Base-by-base conservation (phyloP, 345 rosid genomes). In the Cardamine resedifolia region DNA sequence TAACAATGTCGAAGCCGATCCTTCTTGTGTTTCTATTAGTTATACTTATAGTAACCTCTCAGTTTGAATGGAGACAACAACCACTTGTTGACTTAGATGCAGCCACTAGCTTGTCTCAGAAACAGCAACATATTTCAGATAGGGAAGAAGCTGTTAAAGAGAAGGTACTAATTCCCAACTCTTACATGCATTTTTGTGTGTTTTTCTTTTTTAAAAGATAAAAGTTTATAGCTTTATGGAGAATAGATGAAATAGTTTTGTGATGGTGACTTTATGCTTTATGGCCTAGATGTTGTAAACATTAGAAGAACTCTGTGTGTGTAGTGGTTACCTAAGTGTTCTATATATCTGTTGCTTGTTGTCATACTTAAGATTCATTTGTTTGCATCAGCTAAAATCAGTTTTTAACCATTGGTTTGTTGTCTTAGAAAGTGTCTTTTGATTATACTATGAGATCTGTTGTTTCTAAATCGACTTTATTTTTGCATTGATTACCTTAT, bases 11-110 rank as follows among this genome's bases (percentile, higher is more conserved):
- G 45, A 88, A 90, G 74, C 92, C 91, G 14, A 78, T 88, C 82
- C 21, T 92, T 38, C 89, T 92, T 0, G 96, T 86, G 24, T 90
- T 81, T 79, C 74, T 92, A 27, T 74, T 90, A 56, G 68, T 92
- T 26, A 61, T 87, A 76, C 88, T 90, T 58, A 84, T 92, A 36
- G 86, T 92, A 21, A 90, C 98, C 57, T 92, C 96, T 59, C 98
- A 90, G 72, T 92, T 92, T 64, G 98, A 92, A 80, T 92, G 98
- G 98, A 87, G 89, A 53, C 96, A 90, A 79, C 92, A 79, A n/a
- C 92, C 82, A n/a, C 87, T 90, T 66, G 85, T 88, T 70, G 96
- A 92, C 51, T 58, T 79, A 50, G 96, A 86, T 47, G 36, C 77
- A 5, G 48, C 77, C 11, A 79, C 86, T 0, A 78, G 70, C 43